Conservation (phyloP, 1,284 basidiomycete species). For the Phylloboletellus chloephorus region DNA sequence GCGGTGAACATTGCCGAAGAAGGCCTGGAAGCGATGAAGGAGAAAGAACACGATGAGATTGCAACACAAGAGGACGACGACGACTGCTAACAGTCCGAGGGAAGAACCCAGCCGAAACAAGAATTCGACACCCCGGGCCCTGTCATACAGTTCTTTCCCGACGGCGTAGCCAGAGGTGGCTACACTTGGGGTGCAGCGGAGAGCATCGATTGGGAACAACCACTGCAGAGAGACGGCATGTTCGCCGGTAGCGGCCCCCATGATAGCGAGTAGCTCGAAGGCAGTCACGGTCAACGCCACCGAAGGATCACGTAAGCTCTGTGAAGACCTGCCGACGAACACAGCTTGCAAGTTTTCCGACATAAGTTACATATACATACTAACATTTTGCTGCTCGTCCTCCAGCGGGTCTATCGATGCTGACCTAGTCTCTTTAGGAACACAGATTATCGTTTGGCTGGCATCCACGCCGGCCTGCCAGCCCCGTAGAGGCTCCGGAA, state of each 20-base stretch:
- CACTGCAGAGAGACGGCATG: conserved; percentile 48
- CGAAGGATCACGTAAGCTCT: conserved; percentile 29
- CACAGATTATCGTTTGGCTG: background rate
- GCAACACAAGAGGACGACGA: conserved; percentile 10
- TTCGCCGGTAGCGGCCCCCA: conserved; percentile 23
- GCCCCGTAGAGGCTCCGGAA: conserved; percentile 8
- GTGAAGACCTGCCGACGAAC: no score
- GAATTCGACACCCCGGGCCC: conserved; percentile 75
- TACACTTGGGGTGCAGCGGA: conserved; percentile 51
- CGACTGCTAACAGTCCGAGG: conserved; percentile 57
- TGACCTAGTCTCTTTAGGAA: conserved; percentile 13
- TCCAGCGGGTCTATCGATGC: conserved; percentile 11
- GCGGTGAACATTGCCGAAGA: conserved; percentile 78
- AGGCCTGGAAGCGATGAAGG: conserved; percentile 45
- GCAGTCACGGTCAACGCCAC: conserved; percentile 19
- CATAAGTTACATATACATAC: no score
- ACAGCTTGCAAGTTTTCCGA: no score
- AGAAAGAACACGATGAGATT: conserved; percentile 15
- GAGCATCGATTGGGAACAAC: conserved; percentile 59
- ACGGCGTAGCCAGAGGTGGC: conserved; percentile 47
- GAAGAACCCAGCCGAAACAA: conserved; percentile 73
- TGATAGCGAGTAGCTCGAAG: conserved; percentile 12
- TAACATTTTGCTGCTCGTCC: no score
- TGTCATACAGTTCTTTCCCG: conserved; percentile 66
- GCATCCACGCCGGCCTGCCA: conserved; percentile 3